phyloP scores from a whole-genome alignment of 306 rosid genomes.

The Adenanthera pavonina region DNA sequence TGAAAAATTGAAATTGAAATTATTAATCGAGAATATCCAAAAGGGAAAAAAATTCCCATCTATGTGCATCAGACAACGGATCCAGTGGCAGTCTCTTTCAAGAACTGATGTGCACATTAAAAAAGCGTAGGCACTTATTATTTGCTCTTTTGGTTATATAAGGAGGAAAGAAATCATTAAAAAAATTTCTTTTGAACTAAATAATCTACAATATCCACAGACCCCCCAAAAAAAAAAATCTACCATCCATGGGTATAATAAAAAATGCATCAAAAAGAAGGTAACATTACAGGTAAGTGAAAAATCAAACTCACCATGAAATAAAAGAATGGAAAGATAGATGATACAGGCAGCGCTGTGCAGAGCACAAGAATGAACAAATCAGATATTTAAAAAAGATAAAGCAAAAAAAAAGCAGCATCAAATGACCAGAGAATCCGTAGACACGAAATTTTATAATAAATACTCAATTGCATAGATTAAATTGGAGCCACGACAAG shows the following conservation, averaged over 20 bases:
- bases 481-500: neutral
- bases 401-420: neutral
- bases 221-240: no score
- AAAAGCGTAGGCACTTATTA: neutral
- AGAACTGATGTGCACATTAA: no score
- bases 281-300: neutral
- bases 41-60: neutral
- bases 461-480: neutral
- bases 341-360: constrained; percentile 53
- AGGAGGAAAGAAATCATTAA: neutral
- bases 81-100: no score
- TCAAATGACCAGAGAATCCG: neutral
- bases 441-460: neutral
- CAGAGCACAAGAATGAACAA: neutral
- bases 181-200: no score
- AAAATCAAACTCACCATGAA: constrained; percentile 51
- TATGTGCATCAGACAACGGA: no score
- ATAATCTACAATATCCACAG: no score
- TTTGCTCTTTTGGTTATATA: neutral
- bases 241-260: no score
- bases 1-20: neutral
- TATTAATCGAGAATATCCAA: neutral
- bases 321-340: constrained; percentile 57
- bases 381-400: neutral
- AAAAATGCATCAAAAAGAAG: no score